Percentiles rank a stretch among this genome's conserved stretches.
phyloP scores from a whole-genome alignment of 2,329 filamentous ascomycete genomes.

The Akanthomyces uredinophilus region DNA sequence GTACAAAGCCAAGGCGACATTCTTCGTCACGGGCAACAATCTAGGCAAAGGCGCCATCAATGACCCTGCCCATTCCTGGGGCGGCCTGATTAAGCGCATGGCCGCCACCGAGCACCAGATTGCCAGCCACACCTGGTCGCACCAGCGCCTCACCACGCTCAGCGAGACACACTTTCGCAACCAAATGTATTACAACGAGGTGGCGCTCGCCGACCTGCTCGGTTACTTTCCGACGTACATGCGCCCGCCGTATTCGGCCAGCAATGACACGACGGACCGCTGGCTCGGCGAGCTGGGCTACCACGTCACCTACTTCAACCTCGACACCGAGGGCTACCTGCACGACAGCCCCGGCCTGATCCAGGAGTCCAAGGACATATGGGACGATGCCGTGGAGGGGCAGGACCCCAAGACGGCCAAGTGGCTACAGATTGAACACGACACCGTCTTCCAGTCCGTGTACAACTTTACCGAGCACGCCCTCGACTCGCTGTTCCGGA shows the following conservation, averaged over 20 bases:
- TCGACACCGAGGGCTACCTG: constrained; percentile 57
- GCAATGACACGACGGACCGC: constrained; percentile 33
- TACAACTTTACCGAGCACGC: constrained; percentile 40
- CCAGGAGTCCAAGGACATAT: constrained; percentile 37
- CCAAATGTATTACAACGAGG: constrained; percentile 40
- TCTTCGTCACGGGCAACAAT: constrained; percentile 33
- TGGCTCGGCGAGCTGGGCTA: constrained; percentile 45
- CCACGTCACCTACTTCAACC: constrained; percentile 54
- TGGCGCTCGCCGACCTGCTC: constrained; percentile 36
- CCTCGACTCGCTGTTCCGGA: constrained; percentile 33
- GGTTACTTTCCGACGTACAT: constrained; percentile 40
- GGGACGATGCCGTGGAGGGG: constrained; percentile 33
- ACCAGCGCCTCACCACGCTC: constrained; percentile 37
- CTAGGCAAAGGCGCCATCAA: constrained; percentile 40
- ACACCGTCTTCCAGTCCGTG: constrained; percentile 42
- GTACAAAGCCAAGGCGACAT: constrained; percentile 35
- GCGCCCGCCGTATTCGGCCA: constrained; percentile 43
- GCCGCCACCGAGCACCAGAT: constrained; percentile 53
- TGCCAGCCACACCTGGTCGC: constrained; percentile 48
- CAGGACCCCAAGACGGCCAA: constrained; percentile 21
- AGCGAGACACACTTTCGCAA: constrained; percentile 28
- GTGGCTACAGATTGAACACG: constrained; percentile 51
- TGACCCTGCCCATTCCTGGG: constrained; percentile 31
- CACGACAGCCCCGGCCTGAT: constrained; percentile 46
- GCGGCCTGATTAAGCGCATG: constrained; percentile 39